Percentiles rank a stretch among this genome's conserved stretches.
Evolutionary conservation across 768 basidiomycete species (phyloP).

Genomic region (Tremella fuciformis): DNA sequence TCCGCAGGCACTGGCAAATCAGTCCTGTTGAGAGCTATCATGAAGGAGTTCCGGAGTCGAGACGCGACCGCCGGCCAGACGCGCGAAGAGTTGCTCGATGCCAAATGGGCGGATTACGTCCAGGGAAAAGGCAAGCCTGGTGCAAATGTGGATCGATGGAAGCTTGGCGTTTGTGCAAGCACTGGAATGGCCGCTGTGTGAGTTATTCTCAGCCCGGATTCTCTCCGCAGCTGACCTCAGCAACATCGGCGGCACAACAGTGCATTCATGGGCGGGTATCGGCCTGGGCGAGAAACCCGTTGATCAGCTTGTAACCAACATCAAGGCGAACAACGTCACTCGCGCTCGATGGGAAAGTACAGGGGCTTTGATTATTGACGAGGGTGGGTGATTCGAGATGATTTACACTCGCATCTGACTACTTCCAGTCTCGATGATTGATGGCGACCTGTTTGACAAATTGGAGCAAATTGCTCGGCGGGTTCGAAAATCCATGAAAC

Average conservation of each 20-base stretch:
- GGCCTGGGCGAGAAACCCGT: conserved; percentile 29
- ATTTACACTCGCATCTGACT: not conserved
- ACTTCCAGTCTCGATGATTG: conserved; percentile 51
- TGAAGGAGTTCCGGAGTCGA: conserved; percentile 59
- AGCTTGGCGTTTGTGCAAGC: conserved; percentile 71
- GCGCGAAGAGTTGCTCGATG: not conserved
- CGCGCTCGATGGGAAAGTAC: conserved; percentile 34
- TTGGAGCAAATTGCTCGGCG: conserved; percentile 47
- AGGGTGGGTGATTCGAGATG: conserved; percentile 31
- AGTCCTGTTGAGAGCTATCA: conserved; percentile 86
- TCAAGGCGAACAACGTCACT: conserved; percentile 20
- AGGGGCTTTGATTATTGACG: conserved; percentile 47
- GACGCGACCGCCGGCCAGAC: conserved; percentile 4
- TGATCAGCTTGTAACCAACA: conserved; percentile 21
- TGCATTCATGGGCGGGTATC: conserved; percentile 44
- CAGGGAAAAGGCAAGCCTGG: not conserved
- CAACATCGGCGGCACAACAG: conserved; percentile 38
- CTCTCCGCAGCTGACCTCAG: conserved; percentile 14
- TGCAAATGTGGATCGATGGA: conserved; percentile 21
- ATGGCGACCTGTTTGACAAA: conserved; percentile 50
- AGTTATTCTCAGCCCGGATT: conserved; percentile 13
- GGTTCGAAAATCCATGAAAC: conserved; percentile 31
- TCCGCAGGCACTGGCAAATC: conserved; percentile 98
- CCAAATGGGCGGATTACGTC: not conserved
- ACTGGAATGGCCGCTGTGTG: conserved; percentile 75